These are phyloP conservation scores for Acacia concinna DNA, from an alignment of 331 rosid genomes.

Conservation along the genomic window DNA sequence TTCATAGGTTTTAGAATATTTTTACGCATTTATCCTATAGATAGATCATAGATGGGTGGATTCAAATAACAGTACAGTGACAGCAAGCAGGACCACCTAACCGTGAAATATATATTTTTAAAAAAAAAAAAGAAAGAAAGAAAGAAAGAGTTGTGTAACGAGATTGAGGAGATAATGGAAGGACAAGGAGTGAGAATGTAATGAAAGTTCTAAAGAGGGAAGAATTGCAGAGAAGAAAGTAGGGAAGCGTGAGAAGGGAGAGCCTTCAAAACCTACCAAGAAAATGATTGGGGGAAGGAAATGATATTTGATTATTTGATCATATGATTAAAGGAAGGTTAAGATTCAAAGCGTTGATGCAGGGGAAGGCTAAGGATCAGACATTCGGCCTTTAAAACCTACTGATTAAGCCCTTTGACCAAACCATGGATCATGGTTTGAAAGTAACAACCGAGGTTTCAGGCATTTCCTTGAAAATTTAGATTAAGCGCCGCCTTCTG, in stretches of 20 bases:
- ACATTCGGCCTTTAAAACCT: constrained; percentile 25
- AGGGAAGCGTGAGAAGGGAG: constrained; percentile 26
- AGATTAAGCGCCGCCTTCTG: constrained; percentile 21
- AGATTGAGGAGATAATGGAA: not conserved
- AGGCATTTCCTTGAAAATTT: constrained; percentile 1
- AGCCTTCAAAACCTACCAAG: constrained; percentile 77
- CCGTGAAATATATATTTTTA: not conserved
- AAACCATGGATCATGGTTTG: constrained; percentile 43
- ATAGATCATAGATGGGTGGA: not conserved
- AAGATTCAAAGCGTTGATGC: constrained; percentile 41
- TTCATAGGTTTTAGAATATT: not conserved
- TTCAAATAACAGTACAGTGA: not conserved
- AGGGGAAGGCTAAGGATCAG: not conserved
- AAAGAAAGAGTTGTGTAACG: not conserved
- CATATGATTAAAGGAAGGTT: constrained; percentile 21
- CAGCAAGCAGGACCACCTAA: not conserved
- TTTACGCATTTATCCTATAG: not conserved
- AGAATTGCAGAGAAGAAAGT: constrained; percentile 63
- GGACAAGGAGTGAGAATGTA: not conserved
- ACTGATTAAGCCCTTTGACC: constrained; percentile 28
- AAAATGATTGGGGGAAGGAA: constrained; percentile 54
- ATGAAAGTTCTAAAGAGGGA: constrained; percentile 42
- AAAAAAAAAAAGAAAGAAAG: not conserved
- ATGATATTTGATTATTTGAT: not conserved
- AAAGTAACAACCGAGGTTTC: constrained; percentile 17